These are phyloP conservation scores for Aspergillus tubingensis DNA, from an alignment of 2,329 filamentous ascomycete species.

Conservation along the genomic window DNA sequence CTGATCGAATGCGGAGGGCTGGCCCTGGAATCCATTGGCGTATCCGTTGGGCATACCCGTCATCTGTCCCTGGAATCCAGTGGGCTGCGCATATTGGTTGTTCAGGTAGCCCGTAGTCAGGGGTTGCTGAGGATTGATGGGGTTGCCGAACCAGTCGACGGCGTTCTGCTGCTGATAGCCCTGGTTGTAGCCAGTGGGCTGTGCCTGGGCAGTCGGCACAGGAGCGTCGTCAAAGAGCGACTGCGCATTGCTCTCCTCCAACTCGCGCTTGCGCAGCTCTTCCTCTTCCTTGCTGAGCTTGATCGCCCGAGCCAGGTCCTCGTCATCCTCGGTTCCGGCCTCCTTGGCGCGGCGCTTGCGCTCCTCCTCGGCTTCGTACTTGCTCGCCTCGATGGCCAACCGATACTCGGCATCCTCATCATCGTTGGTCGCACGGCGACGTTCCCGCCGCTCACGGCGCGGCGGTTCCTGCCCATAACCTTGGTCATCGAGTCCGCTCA, in stretches of 20 bases:
- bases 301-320: constrained; percentile 92
- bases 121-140: constrained; percentile 74
- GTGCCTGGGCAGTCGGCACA: constrained; percentile 65
- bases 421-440: constrained; percentile 59
- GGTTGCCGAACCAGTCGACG: constrained; percentile 97
- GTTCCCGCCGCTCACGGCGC: constrained; percentile 49
- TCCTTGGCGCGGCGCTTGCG: constrained; percentile 66
- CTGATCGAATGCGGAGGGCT: constrained; percentile 70
- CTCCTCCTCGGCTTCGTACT: constrained; percentile 91
- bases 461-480: constrained; percentile 46
- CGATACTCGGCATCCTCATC: constrained; percentile 90
- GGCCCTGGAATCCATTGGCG: constrained; percentile 66
- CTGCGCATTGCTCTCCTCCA: constrained; percentile 81
- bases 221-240: constrained; percentile 84
- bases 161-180: constrained; percentile 96
- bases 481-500: constrained; percentile 83
- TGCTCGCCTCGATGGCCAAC: constrained; percentile 91
- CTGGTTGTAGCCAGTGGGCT: constrained; percentile 89
- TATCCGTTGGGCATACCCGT: constrained; percentile 72
- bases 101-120: constrained; percentile 69
- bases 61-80: constrained; percentile 64
- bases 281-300: constrained; percentile 95
- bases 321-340: constrained; percentile 70
- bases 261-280: constrained; percentile 73
- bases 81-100: constrained; percentile 73